phyloP scores from a whole-genome alignment of 495 filamentous ascomycete species.

The Xylaria cubensis region DNA sequence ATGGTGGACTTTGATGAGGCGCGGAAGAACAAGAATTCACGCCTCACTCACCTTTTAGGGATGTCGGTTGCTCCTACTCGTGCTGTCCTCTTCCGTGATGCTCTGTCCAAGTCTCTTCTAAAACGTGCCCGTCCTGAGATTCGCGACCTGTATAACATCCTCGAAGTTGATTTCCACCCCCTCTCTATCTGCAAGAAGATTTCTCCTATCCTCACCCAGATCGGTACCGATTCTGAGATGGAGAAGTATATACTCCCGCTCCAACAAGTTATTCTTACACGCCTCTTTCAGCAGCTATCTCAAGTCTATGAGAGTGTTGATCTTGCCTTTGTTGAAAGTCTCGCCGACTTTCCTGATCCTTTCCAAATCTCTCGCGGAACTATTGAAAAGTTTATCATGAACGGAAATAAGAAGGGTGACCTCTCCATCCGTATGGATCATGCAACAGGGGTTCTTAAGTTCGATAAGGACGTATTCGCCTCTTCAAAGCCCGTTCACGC shows the following conservation, averaged over 20 bases:
- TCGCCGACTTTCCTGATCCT: slow-evolving; percentile 95
- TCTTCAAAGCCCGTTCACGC: slow-evolving; percentile 91
- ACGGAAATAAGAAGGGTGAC: slow-evolving; percentile 99
- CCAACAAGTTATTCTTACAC: slow-evolving; percentile 97
- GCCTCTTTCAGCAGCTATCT: slow-evolving; percentile 97
- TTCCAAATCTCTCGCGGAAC: slow-evolving; percentile 91
- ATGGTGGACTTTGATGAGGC: slow-evolving; percentile 96
- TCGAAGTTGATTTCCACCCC: slow-evolving; percentile 98
- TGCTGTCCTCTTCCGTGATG: slow-evolving; percentile 91
- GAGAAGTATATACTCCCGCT: slow-evolving; percentile 92
- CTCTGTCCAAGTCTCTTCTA: slow-evolving; percentile 89
- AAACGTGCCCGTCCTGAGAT: slow-evolving; percentile 93
- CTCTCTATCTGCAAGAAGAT: slow-evolving; percentile 99
- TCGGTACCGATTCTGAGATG: slow-evolving; percentile 94
- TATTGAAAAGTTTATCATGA: slow-evolving; percentile 99
- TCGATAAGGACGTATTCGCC: slow-evolving; percentile 97
- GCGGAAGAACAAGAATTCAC: slow-evolving; percentile 97
- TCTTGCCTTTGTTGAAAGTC: slow-evolving; percentile 88
- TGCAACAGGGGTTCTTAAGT: slow-evolving; percentile 90
- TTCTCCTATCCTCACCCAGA: slow-evolving; percentile 91
- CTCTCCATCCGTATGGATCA: slow-evolving; percentile 96
- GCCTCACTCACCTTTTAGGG: slow-evolving; percentile 92
- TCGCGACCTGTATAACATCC: slow-evolving; percentile 94
- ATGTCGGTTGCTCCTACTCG: slow-evolving; percentile 90
- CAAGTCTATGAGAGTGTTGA: slow-evolving; percentile 99